Evolutionary conservation across 1,139 yeast genomes (phyloP).

Genomic region (Lodderomyces elongisporus): DNA sequence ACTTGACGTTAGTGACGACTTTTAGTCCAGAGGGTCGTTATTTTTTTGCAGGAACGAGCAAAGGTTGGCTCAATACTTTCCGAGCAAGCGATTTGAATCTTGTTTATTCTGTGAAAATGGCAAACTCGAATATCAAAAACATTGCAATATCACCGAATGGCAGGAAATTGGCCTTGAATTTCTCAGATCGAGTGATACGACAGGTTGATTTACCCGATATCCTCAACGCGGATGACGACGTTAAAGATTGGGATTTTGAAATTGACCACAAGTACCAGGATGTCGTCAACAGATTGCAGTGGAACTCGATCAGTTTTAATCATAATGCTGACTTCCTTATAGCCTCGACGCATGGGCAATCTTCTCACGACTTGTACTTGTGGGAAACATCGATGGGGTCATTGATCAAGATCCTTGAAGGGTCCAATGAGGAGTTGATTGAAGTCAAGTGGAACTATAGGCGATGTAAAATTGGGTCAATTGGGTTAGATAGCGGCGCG

Average conservation of each 20-base stretch:
- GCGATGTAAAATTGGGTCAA: conserved; percentile 75
- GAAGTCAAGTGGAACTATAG: conserved; percentile 84
- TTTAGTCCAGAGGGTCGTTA: conserved; percentile 45
- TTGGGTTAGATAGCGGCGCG: conserved; percentile 82
- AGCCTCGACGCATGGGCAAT: conserved; percentile 84
- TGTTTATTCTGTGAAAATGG: conserved; percentile 49
- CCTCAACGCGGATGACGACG: conserved; percentile 22
- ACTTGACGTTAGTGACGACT: conserved; percentile 28
- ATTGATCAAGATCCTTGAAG: conserved; percentile 81
- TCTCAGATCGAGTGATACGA: conserved; percentile 78
- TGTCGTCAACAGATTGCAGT: conserved; percentile 80
- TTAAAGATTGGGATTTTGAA: conserved; percentile 52
- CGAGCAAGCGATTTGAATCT: conserved; percentile 23
- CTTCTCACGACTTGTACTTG: conserved; percentile 81
- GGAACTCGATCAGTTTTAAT: conserved; percentile 79
- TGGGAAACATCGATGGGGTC: conserved; percentile 94
- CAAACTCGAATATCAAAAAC: conserved; percentile 70
- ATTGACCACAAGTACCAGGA: conserved; percentile 85
- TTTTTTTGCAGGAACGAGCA: conserved; percentile 70
- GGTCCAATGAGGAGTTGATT: conserved; percentile 81
- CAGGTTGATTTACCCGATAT: conserved; percentile 58
- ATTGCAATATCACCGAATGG: conserved; percentile 64
- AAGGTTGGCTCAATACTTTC: conserved; percentile 68
- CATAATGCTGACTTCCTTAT: conserved; percentile 79
- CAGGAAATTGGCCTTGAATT: conserved; percentile 65